Evolutionary conservation across 495 filamentous ascomycete species (phyloP), one percentile per base, ranked within the genome.

Genomic region (Aspergillus haitiensis): DNA sequence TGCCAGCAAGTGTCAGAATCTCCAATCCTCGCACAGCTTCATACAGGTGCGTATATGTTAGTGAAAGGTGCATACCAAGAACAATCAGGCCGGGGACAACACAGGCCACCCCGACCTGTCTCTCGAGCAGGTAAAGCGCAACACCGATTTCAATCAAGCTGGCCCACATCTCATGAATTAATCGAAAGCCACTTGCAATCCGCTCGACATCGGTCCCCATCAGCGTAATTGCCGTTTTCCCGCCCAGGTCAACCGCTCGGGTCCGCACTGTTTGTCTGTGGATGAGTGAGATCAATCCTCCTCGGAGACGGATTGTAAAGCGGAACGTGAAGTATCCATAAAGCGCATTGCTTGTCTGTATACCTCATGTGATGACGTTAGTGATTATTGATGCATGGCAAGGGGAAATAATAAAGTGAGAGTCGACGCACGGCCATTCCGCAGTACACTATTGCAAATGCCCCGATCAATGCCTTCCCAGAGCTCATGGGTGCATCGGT

Each of bases 171-270:
- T 58, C 45, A 18, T 58, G 55, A 10, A 58, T 35, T 9, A 15
- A 37, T 2, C 15, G n/a, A 11, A 58, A 39, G 3, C 55, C 44
- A 8, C 7, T 16, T 5, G 32, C 36, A 15, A 58, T 58, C 2
- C 55, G 55, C 45, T 58, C 55, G 8, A 58, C 45, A 10, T 58
- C 55, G 6, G 55, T 58, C 13, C 55, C 45, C 55, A 58, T 58
- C 13, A 58, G 32, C 3, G 55, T 46, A 3, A 58, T 39, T 1
- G 33, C 55, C 8, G 55, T 50, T 8, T 27, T 49, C 2, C 32
- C 55, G 32, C 45, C 55, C 10, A 50, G 45, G 16, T 50, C 45
- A 2, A 49, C 33, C 0, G 45, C 44, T 10, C 55, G 34, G 32
- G 32, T 21, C 5, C 16, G 37, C 12, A 58, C 39, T 0, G 45